Evolutionary conservation across 805 yeast genomes (phyloP).

Genomic region (Sugiyamaella chiloensis): DNA sequence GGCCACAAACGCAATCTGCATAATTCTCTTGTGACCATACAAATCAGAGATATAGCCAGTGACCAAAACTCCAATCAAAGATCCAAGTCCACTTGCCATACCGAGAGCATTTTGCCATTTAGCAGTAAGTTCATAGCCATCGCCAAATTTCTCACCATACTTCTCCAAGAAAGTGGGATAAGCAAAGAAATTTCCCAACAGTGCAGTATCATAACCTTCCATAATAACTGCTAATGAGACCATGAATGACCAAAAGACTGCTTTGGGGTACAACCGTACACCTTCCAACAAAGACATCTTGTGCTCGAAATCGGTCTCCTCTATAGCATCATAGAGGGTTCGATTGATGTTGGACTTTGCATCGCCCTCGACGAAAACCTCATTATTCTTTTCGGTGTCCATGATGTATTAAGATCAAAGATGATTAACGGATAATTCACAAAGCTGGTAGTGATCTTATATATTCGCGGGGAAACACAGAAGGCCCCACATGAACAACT

Average conservation of each 20-base stretch:
- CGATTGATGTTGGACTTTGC: constrained; percentile 9
- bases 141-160: constrained; percentile 36
- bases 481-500: neutral
- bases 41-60: constrained; percentile 42
- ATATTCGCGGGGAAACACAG: neutral
- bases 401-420: neutral
- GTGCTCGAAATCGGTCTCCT: constrained; percentile 18
- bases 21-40: constrained; percentile 42
- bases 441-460: neutral
- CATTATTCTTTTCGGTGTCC: constrained; percentile 9
- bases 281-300: constrained; percentile 19
- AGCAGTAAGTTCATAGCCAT: constrained; percentile 36
- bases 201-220: constrained; percentile 47
- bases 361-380: constrained; percentile 11
- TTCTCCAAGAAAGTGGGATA: constrained; percentile 42
- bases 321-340: constrained; percentile 17
- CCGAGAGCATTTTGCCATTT: constrained; percentile 41
- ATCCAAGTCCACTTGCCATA: constrained; percentile 30
- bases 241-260: constrained; percentile 46
- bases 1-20: constrained; percentile 34
- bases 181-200: constrained; percentile 41
- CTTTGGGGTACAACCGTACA: constrained; percentile 8
- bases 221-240: constrained; percentile 43
- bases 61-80: constrained; percentile 40
- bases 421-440: neutral